phyloP scores from a whole-genome alignment of 78 protist genomes.

The Speleostelium caveatum region DNA sequence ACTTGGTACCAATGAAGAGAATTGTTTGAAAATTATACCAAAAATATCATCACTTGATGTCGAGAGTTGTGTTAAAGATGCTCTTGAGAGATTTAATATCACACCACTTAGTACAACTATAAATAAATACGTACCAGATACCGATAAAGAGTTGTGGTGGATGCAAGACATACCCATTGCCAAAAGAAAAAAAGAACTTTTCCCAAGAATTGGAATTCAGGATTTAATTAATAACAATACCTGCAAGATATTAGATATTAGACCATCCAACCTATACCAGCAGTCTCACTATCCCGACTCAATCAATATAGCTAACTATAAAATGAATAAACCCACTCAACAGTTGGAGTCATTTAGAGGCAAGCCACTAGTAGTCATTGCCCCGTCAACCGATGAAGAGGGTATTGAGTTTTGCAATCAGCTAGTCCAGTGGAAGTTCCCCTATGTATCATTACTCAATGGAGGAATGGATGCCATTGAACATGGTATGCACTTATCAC shows the following conservation, averaged over 20 bases:
- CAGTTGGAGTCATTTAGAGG: conserved; percentile 52
- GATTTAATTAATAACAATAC: conserved; percentile 20
- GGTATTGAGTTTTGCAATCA: conserved; percentile 58
- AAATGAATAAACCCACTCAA: neutral
- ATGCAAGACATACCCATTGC: conserved; percentile 68
- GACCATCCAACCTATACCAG: conserved; percentile 31
- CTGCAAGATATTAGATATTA: conserved; percentile 13
- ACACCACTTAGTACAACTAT: conserved; percentile 73
- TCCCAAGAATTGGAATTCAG: conserved; percentile 68
- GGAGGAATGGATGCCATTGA: conserved; percentile 75
- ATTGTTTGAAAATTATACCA: conserved; percentile 72
- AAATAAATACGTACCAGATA: conserved; percentile 15
- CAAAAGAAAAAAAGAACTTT: conserved; percentile 32
- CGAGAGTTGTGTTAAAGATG: conserved; percentile 42
- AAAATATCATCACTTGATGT: conserved; percentile 76
- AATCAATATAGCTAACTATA: conserved; percentile 28
- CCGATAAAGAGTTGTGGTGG: conserved; percentile 66
- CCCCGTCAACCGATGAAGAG: neutral
- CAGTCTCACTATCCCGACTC: conserved; percentile 57
- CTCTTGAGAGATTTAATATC: conserved; percentile 38
- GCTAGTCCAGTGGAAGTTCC: conserved; percentile 54
- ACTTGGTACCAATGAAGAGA: conserved; percentile 38
- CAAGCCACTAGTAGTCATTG: conserved; percentile 56
- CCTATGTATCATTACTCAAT: conserved; percentile 64
- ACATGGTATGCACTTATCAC: too few relatives aligned